Base-by-base conservation (phyloP, 78 protist genomes). In the Diacronema lutheri region DNA sequence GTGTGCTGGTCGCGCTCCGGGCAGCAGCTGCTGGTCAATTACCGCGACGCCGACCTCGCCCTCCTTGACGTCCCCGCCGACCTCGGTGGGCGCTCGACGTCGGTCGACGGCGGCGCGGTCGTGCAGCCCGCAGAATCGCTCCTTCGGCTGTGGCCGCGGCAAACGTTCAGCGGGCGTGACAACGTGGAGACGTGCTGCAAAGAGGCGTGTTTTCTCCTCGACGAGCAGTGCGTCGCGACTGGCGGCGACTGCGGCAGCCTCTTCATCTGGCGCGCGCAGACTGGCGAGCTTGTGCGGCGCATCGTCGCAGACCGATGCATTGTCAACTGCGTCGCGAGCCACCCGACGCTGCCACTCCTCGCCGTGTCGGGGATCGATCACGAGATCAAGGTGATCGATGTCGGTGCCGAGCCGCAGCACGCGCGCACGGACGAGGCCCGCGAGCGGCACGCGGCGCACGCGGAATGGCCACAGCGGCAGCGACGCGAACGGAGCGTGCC, bases 171-270 rank as follows among this genome's bases (percentile, higher is more conserved):
- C 11, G 76, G 86, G 11, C 69, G 87, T 5, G 33, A 1, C 20
- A 84, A 84, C 79, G 40, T 23, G n/a, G 55, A 57, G 57, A 84
- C 87, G 61, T 33, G 68, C 21, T 71, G 40, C 35, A 84, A 84
- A 40, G 81, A 84, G 26, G 72, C 46, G 26, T 4, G 21, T 12
- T 84, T 40, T 41, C 7, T 84, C 37, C 29, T 9, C 31, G 69
- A 84, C 58, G 79, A 35, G 23, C 31, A 26, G 29, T 21, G 3
- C 37, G 81, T 84, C n/a, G 68, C 58, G 29, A 58, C 87, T 23
- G 87, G 87, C 71, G 87, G 81, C 57, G 87, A 84, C 37, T 37
- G 60, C 50, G 87, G 87, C 46, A 2, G 14, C 11, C 68, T 84
- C 41, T 84, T 11, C 69, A 4, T 84, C 26, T 84, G 87, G 87